Conservation (phyloP, 1,139 yeast species). For the Kodamaea ohmeri region DNA sequence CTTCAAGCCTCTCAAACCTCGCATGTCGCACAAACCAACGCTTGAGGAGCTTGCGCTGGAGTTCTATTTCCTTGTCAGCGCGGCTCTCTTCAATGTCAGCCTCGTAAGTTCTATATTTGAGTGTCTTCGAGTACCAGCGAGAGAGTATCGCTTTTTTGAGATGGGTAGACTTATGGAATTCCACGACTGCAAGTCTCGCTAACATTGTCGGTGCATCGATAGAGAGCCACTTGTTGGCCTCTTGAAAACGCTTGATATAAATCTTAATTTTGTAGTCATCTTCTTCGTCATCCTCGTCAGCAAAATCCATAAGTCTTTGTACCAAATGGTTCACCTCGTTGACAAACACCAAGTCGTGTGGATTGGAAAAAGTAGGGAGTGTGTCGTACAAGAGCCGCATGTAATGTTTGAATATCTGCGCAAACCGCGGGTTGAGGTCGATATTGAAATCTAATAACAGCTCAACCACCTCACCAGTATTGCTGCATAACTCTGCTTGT, state of each 20-base stretch:
- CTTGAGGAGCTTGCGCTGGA: constrained; percentile 10
- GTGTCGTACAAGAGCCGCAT: constrained; percentile 21
- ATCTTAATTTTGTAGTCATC: constrained; percentile 21
- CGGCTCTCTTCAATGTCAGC: neutral
- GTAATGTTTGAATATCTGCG: constrained; percentile 23
- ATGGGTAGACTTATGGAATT: constrained; percentile 10
- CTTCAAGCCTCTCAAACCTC: constrained; percentile 13
- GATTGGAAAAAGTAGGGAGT: constrained; percentile 19
- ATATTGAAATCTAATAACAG: constrained; percentile 30
- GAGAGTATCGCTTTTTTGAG: neutral
- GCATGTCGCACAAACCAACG: constrained; percentile 18
- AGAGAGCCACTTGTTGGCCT: constrained; percentile 20
- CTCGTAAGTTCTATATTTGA: neutral
- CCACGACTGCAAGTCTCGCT: constrained; percentile 29
- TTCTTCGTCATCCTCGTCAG: constrained; percentile 25
- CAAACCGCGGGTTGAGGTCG: constrained; percentile 27
- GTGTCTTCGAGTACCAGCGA: neutral
- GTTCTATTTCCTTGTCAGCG: neutral
- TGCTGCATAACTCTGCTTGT: constrained; percentile 18
- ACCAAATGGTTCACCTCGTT: constrained; percentile 23
- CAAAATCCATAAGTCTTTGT: constrained; percentile 29
- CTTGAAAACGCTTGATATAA: constrained; percentile 23
- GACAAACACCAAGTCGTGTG: constrained; percentile 26
- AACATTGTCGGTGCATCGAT: constrained; percentile 19
- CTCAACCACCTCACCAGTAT: constrained; percentile 27